Evolutionary conservation across 345 rosid species (phyloP), one percentile per base, ranked within the genome.

Genomic region (Physaria fendleri): DNA sequence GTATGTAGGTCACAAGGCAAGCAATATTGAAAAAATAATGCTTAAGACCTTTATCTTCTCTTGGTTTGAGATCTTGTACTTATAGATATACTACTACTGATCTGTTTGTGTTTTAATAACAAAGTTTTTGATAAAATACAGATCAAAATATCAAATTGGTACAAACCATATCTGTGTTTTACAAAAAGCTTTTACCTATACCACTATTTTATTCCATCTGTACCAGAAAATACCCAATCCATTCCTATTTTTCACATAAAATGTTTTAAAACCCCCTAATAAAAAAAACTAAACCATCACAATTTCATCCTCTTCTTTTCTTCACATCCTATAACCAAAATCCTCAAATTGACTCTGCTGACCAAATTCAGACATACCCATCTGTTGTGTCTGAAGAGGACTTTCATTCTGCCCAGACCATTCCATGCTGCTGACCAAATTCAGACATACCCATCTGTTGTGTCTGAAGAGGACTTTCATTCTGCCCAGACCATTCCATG

Each of bases 211-310:
- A n/a, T n/a, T n/a, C n/a, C 60, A 22, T 16, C 52, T 11, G 59
- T 50, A 59, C 50, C 12, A 58, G 65, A 32, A 49, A 56, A 47
- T 56, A 39, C 24, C 59, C 59, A 57, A 57, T 48, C 51, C 33
- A n/a, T n/a, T n/a, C 45, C 28, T 67, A 67, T n/a, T n/a, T n/a
- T 67, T 50, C 65, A 67, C 72, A 67, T 50, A 67, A 30, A 66
- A 58, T 67, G 45, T 6, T 59, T 58, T 27, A 41, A 66, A 2
- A n/a, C n/a, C 21, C 59, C 52, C 52, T 49, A 67, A 5, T 7
- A 58, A 57, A 5, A 30, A 12, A 42, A 22, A 7, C 5, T 4
- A n/a, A 42, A 1, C 61, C 60, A 42, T 42, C 1, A 6, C 59
- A 28, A 12, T 16, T 25, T 32, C 14, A 2, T 12, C 6, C 29